These are phyloP conservation scores for Aspergillus ustus DNA, from an alignment of 2,329 filamentous ascomycete species.

Conservation along the genomic window DNA sequence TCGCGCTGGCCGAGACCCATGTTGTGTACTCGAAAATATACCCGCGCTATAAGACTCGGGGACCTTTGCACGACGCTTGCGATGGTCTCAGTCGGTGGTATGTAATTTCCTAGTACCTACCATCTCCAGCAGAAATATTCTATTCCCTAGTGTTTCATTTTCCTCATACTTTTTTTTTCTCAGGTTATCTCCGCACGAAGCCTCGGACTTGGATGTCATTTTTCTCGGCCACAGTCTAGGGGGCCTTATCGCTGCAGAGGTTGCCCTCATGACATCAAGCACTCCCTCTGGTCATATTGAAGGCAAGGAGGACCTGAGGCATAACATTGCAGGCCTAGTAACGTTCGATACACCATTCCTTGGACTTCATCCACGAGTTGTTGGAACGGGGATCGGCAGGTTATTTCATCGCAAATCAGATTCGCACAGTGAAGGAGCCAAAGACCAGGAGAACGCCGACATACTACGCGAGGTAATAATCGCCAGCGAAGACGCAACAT, in stretches of 20 bases:
- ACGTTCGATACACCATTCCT: conserved; percentile 86
- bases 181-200: conserved; percentile 77
- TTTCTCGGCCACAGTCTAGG: conserved; percentile 91
- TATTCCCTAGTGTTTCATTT: conserved; percentile 57
- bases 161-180: background rate
- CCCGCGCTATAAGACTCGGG: conserved; percentile 49
- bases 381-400: conserved; percentile 79
- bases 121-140: no score
- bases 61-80: conserved; percentile 64
- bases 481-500: background rate
- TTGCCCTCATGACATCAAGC: conserved; percentile 57
- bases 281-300: background rate
- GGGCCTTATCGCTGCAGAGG: conserved; percentile 79
- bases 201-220: conserved; percentile 74
- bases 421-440: background rate
- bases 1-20: conserved; percentile 71
- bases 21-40: conserved; percentile 78
- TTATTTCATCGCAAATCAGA: conserved; percentile 59
- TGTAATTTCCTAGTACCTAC: no score
- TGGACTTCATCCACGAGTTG: conserved; percentile 85
- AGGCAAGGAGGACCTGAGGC: background rate
- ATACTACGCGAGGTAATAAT: background rate
- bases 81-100: conserved; percentile 72
- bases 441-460: background rate
- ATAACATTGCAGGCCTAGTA: conserved; percentile 71